Conservation (phyloP, 768 basidiomycete genomes). For the Collybiopsis confluens region DNA sequence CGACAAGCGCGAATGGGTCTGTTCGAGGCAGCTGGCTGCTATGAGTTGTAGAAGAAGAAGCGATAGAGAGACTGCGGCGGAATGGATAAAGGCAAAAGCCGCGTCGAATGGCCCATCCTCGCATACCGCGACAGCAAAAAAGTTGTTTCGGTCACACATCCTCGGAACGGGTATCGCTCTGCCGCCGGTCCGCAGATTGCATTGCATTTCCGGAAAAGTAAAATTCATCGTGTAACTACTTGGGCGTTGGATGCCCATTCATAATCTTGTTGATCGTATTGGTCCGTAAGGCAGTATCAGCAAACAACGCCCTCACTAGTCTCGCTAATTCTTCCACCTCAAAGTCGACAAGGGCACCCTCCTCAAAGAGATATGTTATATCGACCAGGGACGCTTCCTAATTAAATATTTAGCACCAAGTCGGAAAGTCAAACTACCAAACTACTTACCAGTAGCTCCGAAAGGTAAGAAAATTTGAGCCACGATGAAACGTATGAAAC, state of each 20-base stretch:
- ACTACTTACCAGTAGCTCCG: slow-evolving; percentile 76
- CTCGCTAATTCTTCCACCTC: slow-evolving; percentile 75
- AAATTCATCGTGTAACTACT: neutral
- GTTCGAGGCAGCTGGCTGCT: slow-evolving; percentile 19
- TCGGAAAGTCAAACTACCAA: slow-evolving; percentile 1
- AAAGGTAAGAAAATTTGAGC: slow-evolving; percentile 93
- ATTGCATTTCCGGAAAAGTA: no score
- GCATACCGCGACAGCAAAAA: slow-evolving; percentile 3
- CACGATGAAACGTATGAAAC: slow-evolving; percentile 87
- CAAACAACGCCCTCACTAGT: slow-evolving; percentile 84
- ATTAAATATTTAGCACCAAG: slow-evolving; percentile 2
- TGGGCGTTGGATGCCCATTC: slow-evolving; percentile 47
- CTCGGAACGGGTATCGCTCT: no score
- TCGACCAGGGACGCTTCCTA: slow-evolving; percentile 92
- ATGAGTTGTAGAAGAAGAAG: neutral
- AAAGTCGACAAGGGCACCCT: slow-evolving; percentile 88
- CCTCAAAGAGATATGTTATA: slow-evolving; percentile 87
- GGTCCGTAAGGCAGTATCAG: slow-evolving; percentile 78
- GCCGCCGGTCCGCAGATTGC: no score
- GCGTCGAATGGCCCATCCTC: slow-evolving; percentile 2
- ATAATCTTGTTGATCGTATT: slow-evolving; percentile 75
- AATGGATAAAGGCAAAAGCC: neutral
- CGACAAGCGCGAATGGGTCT: slow-evolving; percentile 68
- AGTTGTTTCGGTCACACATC: neutral
- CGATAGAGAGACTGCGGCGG: neutral